These are phyloP conservation scores for Calonectria multiphialidica DNA, from an alignment of 2,329 filamentous ascomycete species.

Conservation along the genomic window DNA sequence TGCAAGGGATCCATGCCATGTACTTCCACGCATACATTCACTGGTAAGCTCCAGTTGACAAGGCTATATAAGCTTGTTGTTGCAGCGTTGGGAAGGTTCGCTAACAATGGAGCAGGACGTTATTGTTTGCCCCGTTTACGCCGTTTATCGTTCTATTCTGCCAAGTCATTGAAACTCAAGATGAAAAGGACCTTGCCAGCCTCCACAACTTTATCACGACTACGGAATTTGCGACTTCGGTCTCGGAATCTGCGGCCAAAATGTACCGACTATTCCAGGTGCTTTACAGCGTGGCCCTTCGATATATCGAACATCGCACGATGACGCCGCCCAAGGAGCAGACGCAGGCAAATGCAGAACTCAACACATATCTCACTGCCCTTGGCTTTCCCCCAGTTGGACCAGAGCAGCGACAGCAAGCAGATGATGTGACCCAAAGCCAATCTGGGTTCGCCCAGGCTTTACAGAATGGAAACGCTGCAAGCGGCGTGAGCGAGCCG, in stretches of 20 bases:
- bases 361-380: conserved; percentile 55
- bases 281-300: conserved; percentile 67
- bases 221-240: conserved; percentile 60
- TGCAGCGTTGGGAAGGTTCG: rapidly evolving
- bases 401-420: conserved; percentile 32
- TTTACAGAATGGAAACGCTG: conserved; percentile 21
- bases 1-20: conserved; percentile 50
- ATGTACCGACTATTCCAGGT: conserved; percentile 70
- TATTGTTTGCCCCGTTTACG: conserved; percentile 64
- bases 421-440: conserved; percentile 2
- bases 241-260: conserved; percentile 63
- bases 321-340: conserved; percentile 42
- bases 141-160: conserved; percentile 67
- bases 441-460: conserved; percentile 30
- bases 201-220: conserved; percentile 64
- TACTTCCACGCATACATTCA: conserved; percentile 56
- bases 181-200: conserved; percentile 56
- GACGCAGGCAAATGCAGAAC: conserved; percentile 48
- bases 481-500: conserved; percentile 31
- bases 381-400: conserved; percentile 56
- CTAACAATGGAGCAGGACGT: conserved; percentile 49
- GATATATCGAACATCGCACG: conserved; percentile 68
- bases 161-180: conserved; percentile 60
- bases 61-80: not conserved
- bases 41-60: conserved; percentile 48